Evolutionary conservation across 352 stramenopile genomes (phyloP), one percentile per base, ranked within the genome.

Genomic region (Phytophthora ramorum): DNA sequence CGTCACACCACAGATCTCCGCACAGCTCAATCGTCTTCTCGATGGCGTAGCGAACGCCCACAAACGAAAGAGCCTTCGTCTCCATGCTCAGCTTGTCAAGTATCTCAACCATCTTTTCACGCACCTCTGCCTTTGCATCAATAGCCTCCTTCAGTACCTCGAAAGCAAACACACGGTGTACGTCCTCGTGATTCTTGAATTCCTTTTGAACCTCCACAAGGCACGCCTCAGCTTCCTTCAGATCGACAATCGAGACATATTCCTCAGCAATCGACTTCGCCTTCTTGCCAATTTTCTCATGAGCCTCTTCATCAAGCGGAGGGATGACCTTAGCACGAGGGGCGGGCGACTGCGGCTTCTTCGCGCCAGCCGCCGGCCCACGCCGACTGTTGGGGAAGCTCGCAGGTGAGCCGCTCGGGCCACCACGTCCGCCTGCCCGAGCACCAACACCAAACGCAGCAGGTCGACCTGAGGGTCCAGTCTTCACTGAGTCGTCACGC

Each of bases 181-280:
- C 79, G 12, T 94, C 81, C 9, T 79, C 56, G 52, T 92, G 82
- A 46, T 65, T 75, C 44, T 83, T 88, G 40, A 86, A 85, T 52
- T 89, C 71, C 65, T 91, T 93, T 51, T 86, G 62, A 28, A 91
- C 16, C 60, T 93, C 83, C 32, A 63, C 61, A 43, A 89, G 60
- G 44, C 87, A 95, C 4, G 77, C 48, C 3, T 91, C 83, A 0
- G 85, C 87, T 68, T 95, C 87, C 4, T 74, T 71, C 24, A 91
- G 52, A 45, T 95, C 87, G 34, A 81, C 63, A 32, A 94, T 92
- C 46, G 68, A 88, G 12, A 91, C 84, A 51, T 88, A 95, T 58
- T 95, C 87, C 30, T 93, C 85, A 4, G 85, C 79, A 30, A 84
- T 90, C 1, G 82, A 91, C 53, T 92, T 93, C 0, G 87, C 73